Evolutionary conservation across 345 rosid genomes (phyloP).

Genomic region (Melastoma malabathricum): DNA sequence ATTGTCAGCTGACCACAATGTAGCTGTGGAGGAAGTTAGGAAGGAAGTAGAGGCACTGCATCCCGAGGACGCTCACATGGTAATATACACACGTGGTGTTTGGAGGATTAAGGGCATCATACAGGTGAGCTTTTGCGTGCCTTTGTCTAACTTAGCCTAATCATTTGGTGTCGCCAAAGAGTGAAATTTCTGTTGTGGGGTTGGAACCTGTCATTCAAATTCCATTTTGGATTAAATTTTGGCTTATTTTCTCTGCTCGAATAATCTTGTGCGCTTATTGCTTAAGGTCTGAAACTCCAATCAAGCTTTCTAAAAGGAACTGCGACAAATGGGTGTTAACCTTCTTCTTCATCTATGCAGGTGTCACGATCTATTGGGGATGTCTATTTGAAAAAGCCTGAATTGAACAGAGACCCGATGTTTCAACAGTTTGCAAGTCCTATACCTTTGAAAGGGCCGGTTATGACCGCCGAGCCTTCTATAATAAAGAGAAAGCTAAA

Average conservation of each 20-base stretch:
- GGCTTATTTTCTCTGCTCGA: too few relatives aligned
- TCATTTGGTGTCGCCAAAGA: too few relatives aligned
- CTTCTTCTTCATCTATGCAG: constrained; percentile 22
- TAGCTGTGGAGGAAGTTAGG: constrained; percentile 79
- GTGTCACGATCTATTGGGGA: constrained; percentile 98
- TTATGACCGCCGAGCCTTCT: constrained; percentile 87
- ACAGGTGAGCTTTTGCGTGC: constrained; percentile 38
- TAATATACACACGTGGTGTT: constrained; percentile 65
- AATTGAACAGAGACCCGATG: constrained; percentile 64
- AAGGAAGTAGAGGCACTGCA: constrained; percentile 92
- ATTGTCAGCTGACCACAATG: constrained; percentile 93
- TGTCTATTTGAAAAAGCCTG: constrained; percentile 84
- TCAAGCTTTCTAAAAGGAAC: not conserved
- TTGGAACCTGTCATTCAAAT: too few relatives aligned
- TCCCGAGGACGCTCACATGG: constrained; percentile 91
- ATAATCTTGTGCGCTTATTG: too few relatives aligned
- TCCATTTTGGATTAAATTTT: too few relatives aligned
- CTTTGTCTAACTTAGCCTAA: too few relatives aligned
- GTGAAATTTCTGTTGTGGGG: too few relatives aligned
- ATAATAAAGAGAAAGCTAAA: constrained; percentile 53
- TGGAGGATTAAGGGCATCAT: constrained; percentile 99
- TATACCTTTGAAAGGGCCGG: constrained; percentile 67
- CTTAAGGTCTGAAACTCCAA: too few relatives aligned
- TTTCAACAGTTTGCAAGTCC: constrained; percentile 68
- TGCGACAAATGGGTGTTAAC: constrained; percentile 5